Conservation (phyloP, 2,329 filamentous ascomycete genomes). For the Fusarium sp. region DNA sequence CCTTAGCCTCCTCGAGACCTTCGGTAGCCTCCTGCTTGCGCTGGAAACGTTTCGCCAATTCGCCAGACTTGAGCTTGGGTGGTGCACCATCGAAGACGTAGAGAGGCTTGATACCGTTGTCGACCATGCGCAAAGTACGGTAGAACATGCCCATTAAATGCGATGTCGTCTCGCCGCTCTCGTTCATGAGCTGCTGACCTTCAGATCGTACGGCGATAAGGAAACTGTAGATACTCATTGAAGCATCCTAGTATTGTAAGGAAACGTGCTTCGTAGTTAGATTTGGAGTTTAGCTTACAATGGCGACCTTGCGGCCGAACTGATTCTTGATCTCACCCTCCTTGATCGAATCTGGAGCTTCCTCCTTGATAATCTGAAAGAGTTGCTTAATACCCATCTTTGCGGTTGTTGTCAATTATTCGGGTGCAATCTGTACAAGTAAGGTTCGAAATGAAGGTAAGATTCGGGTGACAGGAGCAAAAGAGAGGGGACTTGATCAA, state of each 20-base stretch:
- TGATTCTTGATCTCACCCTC: constrained; percentile 99
- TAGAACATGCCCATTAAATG: constrained; percentile 99
- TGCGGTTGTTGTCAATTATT: constrained; percentile 23
- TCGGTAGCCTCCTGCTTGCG: constrained; percentile 94
- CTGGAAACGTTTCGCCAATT: constrained; percentile 95
- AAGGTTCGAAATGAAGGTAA: not conserved
- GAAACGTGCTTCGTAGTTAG: not conserved
- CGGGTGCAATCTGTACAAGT: not conserved
- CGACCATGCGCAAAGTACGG: constrained; percentile 95
- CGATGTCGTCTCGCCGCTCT: constrained; percentile 95
- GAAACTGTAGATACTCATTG: constrained; percentile 99
- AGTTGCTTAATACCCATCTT: constrained; percentile 78
- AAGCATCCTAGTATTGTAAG: constrained; percentile 61
- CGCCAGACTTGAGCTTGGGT: constrained; percentile 96
- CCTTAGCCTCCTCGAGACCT: constrained; percentile 92
- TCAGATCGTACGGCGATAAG: constrained; percentile 97
- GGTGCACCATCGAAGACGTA: constrained; percentile 98
- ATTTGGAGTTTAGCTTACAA: constrained; percentile 71
- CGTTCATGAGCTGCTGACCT: constrained; percentile 95
- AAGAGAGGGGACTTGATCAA: not conserved
- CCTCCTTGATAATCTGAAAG: constrained; percentile 86
- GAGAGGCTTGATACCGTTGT: constrained; percentile 98
- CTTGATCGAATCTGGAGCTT: constrained; percentile 95
- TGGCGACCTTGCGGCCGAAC: constrained; percentile 97
- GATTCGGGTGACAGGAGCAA: not conserved